These are phyloP conservation scores for Dysphania ambrosioides DNA, from an alignment of 148 eudicot species.

Conservation along the genomic window DNA sequence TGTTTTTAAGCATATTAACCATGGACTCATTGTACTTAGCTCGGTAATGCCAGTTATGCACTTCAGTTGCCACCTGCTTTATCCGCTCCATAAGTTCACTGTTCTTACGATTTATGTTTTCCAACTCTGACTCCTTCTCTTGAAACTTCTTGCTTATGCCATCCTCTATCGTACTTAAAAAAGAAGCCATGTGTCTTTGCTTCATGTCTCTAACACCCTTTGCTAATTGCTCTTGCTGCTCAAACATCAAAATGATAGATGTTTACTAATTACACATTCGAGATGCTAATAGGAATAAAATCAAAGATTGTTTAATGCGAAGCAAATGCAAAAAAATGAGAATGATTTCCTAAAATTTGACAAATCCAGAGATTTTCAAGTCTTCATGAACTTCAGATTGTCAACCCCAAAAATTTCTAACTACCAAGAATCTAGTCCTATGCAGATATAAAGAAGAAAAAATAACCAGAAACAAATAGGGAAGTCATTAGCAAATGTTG, in stretches of 20 bases:
- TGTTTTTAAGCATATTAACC: slow-evolving; percentile 55
- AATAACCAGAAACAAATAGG: background rate
- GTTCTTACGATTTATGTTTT: slow-evolving; percentile 70
- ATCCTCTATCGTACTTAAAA: slow-evolving; percentile 60
- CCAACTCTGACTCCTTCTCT: slow-evolving; percentile 68
- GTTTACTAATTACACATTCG: background rate
- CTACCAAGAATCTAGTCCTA: background rate
- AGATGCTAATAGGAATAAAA: background rate
- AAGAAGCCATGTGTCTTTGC: slow-evolving; percentile 70
- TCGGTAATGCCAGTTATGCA: slow-evolving; percentile 74
- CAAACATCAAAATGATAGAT: slow-evolving; percentile 3
- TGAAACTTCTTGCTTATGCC: slow-evolving; percentile 57
- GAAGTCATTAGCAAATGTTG: slow-evolving; percentile 1
- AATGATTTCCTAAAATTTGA: background rate
- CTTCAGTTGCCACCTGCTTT: slow-evolving; percentile 70
- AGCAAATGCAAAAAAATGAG: background rate
- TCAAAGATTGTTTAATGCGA: background rate
- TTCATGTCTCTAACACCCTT: slow-evolving; percentile 69
- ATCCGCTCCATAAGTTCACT: slow-evolving; percentile 63
- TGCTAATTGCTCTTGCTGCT: slow-evolving; percentile 67
- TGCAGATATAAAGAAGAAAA: background rate
- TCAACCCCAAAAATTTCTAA: no score
- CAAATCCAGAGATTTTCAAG: background rate
- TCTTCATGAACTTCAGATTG: background rate
- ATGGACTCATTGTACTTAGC: slow-evolving; percentile 88